These are phyloP conservation scores for Euryodendron excelsum DNA, from an alignment of 148 eudicot species.

Conservation along the genomic window DNA sequence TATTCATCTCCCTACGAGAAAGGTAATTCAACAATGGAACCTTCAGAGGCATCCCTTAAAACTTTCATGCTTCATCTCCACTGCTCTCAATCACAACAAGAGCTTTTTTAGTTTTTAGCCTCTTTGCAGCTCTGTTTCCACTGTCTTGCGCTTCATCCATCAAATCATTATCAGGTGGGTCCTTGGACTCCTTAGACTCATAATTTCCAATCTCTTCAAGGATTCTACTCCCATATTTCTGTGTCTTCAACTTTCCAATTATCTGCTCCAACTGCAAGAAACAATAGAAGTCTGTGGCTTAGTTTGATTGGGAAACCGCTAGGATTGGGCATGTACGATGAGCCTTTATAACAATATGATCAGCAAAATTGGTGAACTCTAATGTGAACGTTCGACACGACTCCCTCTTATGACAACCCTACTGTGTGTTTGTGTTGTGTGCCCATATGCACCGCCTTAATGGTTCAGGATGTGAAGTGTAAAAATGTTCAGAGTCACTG, in stretches of 20 bases:
- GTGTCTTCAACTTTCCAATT: conserved; percentile 79
- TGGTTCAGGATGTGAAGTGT: no score
- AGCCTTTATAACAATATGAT: no score
- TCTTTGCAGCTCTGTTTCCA: conserved; percentile 45
- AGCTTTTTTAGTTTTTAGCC: conserved; percentile 43
- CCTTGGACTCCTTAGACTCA: conserved; percentile 28
- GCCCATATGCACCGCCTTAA: no score
- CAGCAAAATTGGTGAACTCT: background rate
- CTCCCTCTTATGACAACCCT: background rate
- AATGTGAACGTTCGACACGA: background rate
- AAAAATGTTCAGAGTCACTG: no score
- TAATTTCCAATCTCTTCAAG: conserved; percentile 54
- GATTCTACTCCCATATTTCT: conserved; percentile 70
- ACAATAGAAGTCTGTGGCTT: background rate
- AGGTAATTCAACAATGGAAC: no score
- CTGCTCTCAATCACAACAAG: conserved; percentile 60
- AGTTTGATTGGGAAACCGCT: background rate
- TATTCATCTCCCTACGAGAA: no score
- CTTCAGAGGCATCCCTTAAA: background rate
- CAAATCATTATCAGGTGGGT: conserved; percentile 19
- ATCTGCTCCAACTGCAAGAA: conserved; percentile 78
- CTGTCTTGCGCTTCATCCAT: conserved; percentile 25
- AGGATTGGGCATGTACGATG: background rate
- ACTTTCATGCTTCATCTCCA: conserved; percentile 58
- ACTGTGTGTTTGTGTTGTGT: no score